phyloP scores from a whole-genome alignment of 2,329 filamentous ascomycete genomes.

The Rutstroemia sydowiana region DNA sequence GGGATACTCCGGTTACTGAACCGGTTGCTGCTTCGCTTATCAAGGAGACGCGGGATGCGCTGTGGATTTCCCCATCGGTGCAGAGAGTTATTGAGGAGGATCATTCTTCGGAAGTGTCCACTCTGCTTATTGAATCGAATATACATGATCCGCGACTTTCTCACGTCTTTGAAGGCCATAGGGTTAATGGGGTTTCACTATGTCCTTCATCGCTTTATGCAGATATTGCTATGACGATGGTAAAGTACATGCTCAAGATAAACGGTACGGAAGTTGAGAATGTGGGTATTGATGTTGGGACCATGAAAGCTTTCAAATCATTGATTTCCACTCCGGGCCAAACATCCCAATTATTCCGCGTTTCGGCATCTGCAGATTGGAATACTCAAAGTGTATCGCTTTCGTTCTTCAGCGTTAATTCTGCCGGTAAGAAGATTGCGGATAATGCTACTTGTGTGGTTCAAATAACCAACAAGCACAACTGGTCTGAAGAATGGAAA shows the following conservation, averaged over 20 bases:
- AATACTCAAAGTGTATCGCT: neutral
- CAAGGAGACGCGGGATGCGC: neutral
- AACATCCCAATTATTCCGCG: neutral
- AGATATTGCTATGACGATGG: slow-evolving; percentile 15
- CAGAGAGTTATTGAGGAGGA: neutral
- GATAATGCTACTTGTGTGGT: neutral
- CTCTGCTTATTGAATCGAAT: neutral
- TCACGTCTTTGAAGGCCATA: neutral
- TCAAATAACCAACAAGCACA: neutral
- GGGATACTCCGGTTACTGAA: slow-evolving; percentile 33
- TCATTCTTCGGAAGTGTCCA: neutral
- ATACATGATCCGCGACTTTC: neutral
- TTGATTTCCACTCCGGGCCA: neutral
- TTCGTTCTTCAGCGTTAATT: neutral
- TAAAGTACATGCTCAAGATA: slow-evolving; percentile 46
- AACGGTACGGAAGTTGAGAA: slow-evolving; percentile 26
- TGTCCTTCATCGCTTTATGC: neutral
- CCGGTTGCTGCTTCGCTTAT: neutral
- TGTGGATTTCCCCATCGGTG: neutral
- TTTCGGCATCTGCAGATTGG: neutral
- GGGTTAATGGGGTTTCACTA: neutral
- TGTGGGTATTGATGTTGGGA: slow-evolving; percentile 48
- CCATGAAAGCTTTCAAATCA: slow-evolving; percentile 48
- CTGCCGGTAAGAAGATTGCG: neutral
- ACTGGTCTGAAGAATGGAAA: neutral